phyloP scores from a whole-genome alignment of 2,329 filamentous ascomycete species.

The Leptographium flavum region DNA sequence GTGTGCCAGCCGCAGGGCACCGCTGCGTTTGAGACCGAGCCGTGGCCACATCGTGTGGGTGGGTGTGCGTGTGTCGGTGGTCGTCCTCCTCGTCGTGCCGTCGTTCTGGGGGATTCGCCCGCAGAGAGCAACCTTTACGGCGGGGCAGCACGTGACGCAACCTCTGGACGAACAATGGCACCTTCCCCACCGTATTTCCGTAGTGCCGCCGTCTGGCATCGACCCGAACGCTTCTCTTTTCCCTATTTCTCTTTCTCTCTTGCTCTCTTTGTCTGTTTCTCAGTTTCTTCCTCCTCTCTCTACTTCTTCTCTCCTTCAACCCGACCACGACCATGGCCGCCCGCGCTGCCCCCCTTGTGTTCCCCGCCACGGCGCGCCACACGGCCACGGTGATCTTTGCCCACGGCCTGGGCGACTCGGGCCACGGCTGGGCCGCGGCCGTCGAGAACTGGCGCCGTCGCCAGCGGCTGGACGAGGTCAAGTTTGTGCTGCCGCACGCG shows the following conservation, averaged over 20 bases:
- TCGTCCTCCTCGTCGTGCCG: no score
- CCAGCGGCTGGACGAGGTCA: constrained; percentile 72
- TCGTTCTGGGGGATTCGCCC: no score
- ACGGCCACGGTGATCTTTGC: constrained; percentile 91
- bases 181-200: no score
- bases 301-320: background rate
- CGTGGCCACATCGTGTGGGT: no score
- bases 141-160: no score
- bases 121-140: no score
- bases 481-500: constrained; percentile 89
- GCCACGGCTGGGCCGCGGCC: constrained; percentile 63
- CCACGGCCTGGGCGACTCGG: constrained; percentile 80
- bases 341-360: constrained; percentile 40
- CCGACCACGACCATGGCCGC: background rate
- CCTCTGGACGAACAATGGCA: no score
- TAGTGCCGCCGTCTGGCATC: no score
- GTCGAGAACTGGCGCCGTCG: constrained; percentile 78
- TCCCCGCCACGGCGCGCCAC: constrained; percentile 66
- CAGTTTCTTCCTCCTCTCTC: background rate
- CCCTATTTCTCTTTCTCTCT: no score
- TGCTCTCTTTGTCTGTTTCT: no score
- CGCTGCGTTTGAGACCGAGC: background rate
- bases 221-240: no score
- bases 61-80: no score
- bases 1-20: constrained; percentile 1